These are phyloP conservation scores for Ceratocystis colombiana DNA, from an alignment of 2,329 filamentous ascomycete species.

Conservation along the genomic window DNA sequence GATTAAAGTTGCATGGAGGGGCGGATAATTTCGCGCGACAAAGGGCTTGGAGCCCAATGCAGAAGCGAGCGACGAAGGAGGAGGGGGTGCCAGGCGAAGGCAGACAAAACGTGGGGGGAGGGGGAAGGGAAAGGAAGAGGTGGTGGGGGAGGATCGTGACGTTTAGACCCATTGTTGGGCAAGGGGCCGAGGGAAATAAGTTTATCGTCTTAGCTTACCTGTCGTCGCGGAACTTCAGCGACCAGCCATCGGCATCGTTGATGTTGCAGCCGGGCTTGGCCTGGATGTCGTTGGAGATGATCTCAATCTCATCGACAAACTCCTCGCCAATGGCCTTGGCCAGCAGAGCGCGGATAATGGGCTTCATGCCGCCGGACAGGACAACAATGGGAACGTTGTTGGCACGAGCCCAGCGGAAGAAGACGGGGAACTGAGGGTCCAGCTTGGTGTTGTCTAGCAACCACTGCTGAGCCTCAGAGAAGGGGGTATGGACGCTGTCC, in stretches of 20 bases:
- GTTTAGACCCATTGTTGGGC: constrained; percentile 10
- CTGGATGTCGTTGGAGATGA: constrained; percentile 76
- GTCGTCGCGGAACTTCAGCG: constrained; percentile 80
- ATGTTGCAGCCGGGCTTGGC: constrained; percentile 56
- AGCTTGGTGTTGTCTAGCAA: constrained; percentile 75
- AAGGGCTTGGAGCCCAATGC: background rate
- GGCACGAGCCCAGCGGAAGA: constrained; percentile 69
- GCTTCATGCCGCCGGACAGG: constrained; percentile 83
- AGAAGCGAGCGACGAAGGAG: background rate
- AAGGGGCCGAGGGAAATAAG: constrained; percentile 26
- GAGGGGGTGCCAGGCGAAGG: background rate
- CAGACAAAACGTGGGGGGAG: background rate
- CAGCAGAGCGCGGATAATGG: constrained; percentile 76
- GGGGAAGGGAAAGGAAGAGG: background rate
- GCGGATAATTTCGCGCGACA: background rate
- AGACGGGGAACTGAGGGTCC: constrained; percentile 78
- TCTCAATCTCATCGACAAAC: constrained; percentile 67
- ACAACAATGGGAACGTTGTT: constrained; percentile 90
- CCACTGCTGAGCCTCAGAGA: constrained; percentile 67
- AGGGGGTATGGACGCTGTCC: constrained; percentile 71
- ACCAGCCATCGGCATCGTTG: constrained; percentile 74
- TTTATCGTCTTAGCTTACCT: constrained; percentile 40
- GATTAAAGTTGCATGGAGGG: constrained; percentile 1
- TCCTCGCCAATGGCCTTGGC: constrained; percentile 67
- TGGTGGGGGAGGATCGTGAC: constrained; percentile 8